Evolutionary conservation across 2,329 filamentous ascomycete species (phyloP), one percentile per base, ranked within the genome.

Genomic region (Gliomastix tumulicola): DNA sequence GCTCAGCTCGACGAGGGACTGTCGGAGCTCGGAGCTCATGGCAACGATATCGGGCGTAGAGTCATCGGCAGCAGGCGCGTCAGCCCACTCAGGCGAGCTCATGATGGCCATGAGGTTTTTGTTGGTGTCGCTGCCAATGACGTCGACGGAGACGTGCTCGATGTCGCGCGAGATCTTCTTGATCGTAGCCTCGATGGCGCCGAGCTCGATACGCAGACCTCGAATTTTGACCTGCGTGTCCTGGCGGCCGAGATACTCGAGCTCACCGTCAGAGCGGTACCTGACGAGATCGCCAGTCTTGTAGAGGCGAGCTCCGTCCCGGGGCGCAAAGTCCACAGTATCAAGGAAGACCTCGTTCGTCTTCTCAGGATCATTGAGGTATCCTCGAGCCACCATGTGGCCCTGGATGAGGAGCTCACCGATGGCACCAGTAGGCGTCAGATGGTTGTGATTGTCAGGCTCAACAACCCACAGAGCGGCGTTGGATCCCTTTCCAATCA

Each of bases 331-430:
- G 7, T 48, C 50, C 7, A 66, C 69, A 35, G 68, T 55, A 51
- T 32, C 27, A 11, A 78, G 63, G 42, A 78, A 79, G 1, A 59
- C 61, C 19, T 59, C 61, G 12, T 56, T 57, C 0, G 74, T 76
- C 48, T 71, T 72, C 34, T 63, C 57, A 1, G 57, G 54, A 28
- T 76, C 67, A 39, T 69, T 67, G 27, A 76, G 53, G 40, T 79
- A 79, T 17, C 71, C 71, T 10, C 67, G 60, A 16, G 70, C 72
- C n/a, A 79, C 65, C 18, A 68, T 63, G 4, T 69, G 69, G 2
- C 69, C 68, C 41, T 65, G 63, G 25, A 72, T 53, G 7, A 66
- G 46, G n/a, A 69, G 56, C 44, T 70, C 66, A n/a, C 65, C 66
- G 4, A 48, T 22, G 6, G 31, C 32, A 4, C 49, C 53, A 8